Conservation (phyloP, 2,329 filamentous ascomycete species). For the Venturia effusa region DNA sequence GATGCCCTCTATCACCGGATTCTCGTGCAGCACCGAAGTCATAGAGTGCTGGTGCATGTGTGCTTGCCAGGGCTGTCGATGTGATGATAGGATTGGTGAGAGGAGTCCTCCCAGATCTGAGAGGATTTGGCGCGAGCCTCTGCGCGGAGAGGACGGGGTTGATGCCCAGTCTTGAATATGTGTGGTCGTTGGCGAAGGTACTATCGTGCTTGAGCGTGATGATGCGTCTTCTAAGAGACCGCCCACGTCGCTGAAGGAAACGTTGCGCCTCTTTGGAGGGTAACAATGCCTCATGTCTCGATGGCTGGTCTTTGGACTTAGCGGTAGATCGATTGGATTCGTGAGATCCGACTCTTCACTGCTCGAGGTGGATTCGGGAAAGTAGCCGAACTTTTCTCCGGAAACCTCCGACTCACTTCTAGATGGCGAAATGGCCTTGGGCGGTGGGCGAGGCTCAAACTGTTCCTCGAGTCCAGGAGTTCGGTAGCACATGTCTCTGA, state of each 20-base stretch:
- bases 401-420: slow-evolving; percentile 14
- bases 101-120: slow-evolving; percentile 11
- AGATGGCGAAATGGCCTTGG: slow-evolving; percentile 11
- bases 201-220: slow-evolving; percentile 6
- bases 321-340: slow-evolving; percentile 19
- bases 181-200: slow-evolving; percentile 5
- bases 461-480: slow-evolving; percentile 41
- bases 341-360: slow-evolving; percentile 19
- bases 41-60: background rate
- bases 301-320: slow-evolving; percentile 24
- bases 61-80: background rate
- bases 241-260: slow-evolving; percentile 80
- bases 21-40: background rate
- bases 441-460: slow-evolving; percentile 29
- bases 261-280: slow-evolving; percentile 39
- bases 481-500: slow-evolving; percentile 65
- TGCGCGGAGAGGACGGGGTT: slow-evolving; percentile 1
- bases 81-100: slow-evolving; percentile 4
- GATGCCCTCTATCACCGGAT: background rate
- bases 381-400: slow-evolving; percentile 19
- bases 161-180: background rate
- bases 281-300: slow-evolving; percentile 26
- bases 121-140: slow-evolving; percentile 4
- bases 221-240: slow-evolving; percentile 52
- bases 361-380: slow-evolving; percentile 18